Percentiles rank a stretch among this genome's conserved stretches.
Conservation (phyloP, 192 early-diverging fungal genomes). For the Rhizophagus clarus region DNA sequence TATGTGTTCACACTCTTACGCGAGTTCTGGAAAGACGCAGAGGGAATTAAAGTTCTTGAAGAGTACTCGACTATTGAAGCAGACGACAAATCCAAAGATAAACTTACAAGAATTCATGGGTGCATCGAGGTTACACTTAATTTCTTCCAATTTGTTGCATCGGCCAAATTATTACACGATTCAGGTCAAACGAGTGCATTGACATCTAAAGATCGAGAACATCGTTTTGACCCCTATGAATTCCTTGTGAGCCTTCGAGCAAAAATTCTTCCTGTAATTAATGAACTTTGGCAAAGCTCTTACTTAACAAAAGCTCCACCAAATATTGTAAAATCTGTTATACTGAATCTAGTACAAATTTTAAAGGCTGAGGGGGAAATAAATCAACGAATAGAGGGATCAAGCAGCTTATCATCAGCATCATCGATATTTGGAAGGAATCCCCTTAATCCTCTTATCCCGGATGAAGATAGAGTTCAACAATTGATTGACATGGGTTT, state of each 20-base stretch:
- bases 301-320: conserved; percentile 56
- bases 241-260: conserved; percentile 69
- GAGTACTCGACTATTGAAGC: conserved; percentile 32
- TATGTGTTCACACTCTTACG: conserved; percentile 49
- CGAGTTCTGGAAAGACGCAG: conserved; percentile 51
- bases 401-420: conserved; percentile 16
- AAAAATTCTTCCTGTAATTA: conserved; percentile 59
- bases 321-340: conserved; percentile 57
- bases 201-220: conserved; percentile 58
- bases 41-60: conserved; percentile 31
- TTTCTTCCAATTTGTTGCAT: conserved; percentile 69
- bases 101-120: conserved; percentile 42
- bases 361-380: conserved; percentile 76
- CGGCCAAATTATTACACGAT: conserved; percentile 72
- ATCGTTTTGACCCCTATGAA: conserved; percentile 69
- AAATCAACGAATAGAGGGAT: conserved; percentile 34
- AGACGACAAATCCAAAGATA: conserved; percentile 42
- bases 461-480: conserved; percentile 67
- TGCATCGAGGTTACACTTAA: conserved; percentile 60
- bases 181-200: conserved; percentile 66
- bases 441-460: conserved; percentile 34
- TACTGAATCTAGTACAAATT: conserved; percentile 66
- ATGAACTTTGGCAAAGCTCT: conserved; percentile 64
- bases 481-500: conserved; percentile 90
- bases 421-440: conserved; percentile 46